These are phyloP conservation scores for Globisporangium takayamanum DNA, from an alignment of 352 stramenopile genomes.

Conservation along the genomic window DNA sequence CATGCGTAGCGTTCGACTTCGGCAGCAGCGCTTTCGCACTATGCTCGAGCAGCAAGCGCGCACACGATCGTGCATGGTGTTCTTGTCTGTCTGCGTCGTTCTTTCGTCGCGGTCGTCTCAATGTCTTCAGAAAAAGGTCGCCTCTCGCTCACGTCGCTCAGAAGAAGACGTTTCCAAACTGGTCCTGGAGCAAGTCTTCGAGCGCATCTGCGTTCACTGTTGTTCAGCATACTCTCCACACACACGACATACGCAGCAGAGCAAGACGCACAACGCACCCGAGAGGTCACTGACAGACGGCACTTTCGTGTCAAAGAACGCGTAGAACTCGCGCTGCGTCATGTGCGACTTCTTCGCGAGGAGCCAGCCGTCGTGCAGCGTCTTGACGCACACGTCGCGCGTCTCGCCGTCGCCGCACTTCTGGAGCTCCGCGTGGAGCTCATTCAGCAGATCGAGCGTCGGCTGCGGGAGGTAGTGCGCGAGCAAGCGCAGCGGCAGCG, in stretches of 20 bases:
- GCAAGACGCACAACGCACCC: conserved; percentile 20
- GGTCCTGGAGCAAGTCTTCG: conserved; percentile 33
- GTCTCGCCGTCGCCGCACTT: conserved; percentile 18
- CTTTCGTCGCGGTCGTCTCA: no score
- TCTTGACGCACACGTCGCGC: conserved; percentile 50
- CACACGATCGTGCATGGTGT: background rate
- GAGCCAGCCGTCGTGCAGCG: conserved; percentile 48
- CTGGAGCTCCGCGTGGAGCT: conserved; percentile 36
- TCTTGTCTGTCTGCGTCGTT: background rate
- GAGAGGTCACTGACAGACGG: conserved; percentile 47
- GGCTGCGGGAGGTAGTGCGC: conserved; percentile 40
- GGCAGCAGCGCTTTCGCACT: no score
- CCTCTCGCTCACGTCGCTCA: conserved; percentile 9
- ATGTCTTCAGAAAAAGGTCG: background rate
- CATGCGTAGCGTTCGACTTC: no score
- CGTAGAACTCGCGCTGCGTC: conserved; percentile 46
- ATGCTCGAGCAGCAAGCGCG: no score
- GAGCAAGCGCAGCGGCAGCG: conserved; percentile 32
- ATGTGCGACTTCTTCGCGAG: conserved; percentile 39
- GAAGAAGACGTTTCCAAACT: conserved; percentile 54
- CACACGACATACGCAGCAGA: background rate
- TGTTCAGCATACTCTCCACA: background rate
- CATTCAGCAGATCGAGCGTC: conserved; percentile 31
- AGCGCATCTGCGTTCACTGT: conserved; percentile 28
- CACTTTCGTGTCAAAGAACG: conserved; percentile 56